Evolutionary conservation across 208 protist genomes (phyloP).

Genomic region (Crithidia brevicula): DNA sequence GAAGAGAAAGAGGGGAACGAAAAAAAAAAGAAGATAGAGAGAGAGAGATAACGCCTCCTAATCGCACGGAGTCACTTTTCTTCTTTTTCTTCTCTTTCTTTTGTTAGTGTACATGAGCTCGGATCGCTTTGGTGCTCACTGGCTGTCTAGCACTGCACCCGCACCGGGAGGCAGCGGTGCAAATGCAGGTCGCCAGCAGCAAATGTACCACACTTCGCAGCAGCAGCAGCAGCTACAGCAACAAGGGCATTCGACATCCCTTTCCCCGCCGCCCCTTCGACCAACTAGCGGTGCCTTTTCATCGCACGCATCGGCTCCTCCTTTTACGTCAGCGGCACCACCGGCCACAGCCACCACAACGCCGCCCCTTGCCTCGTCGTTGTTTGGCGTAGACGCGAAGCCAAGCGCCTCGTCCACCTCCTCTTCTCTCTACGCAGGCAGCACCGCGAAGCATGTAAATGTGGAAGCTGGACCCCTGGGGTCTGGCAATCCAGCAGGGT

Average conservation of each 20-base stretch:
- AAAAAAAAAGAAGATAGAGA: no score
- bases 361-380: neutral
- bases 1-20: no score
- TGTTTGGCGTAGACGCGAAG: no score
- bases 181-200: neutral
- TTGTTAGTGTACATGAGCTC: no score
- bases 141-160: neutral
- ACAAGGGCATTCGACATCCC: neutral
- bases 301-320: no score
- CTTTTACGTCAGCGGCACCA: no score
- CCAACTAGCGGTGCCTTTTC: neutral
- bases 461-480: neutral
- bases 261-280: conserved; percentile 5
- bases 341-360: neutral
- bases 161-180: neutral
- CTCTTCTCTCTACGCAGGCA: neutral
- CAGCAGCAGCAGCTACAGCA: conserved; percentile 9
- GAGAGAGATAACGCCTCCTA: no score
- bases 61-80: no score
- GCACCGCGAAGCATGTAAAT: neutral
- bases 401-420: no score
- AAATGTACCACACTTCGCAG: no score
- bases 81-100: no score
- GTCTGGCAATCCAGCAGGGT: neutral
- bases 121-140: conserved; percentile 2